Evolutionary conservation across 208 protist genomes (phyloP).

Genomic region (Trichomonas tenax): DNA sequence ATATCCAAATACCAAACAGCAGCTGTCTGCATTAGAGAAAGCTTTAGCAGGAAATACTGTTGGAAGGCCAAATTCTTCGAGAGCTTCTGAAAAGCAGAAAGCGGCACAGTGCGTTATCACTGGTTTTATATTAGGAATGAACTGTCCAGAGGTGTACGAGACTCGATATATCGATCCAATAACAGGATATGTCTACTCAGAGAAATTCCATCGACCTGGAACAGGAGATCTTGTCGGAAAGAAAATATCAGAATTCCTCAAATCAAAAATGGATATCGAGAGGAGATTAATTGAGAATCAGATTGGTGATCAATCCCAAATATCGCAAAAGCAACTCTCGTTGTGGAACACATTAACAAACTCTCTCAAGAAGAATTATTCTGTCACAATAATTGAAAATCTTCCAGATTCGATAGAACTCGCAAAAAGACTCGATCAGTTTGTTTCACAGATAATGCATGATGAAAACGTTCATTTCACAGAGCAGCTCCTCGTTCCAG

Average conservation of each 20-base stretch:
- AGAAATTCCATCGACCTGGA: not conserved
- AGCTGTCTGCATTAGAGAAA: not conserved
- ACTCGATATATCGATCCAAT: not conserved
- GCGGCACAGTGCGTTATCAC: not conserved
- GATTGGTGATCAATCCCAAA: not conserved
- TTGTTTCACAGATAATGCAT: not conserved
- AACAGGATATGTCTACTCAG: not conserved
- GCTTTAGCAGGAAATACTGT: not conserved
- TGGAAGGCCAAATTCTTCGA: not conserved
- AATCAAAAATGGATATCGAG: not conserved
- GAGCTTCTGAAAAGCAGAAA: not conserved
- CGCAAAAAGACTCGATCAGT: not conserved
- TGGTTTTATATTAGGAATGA: not conserved
- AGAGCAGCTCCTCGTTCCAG: not conserved
- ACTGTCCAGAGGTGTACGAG: too few relatives aligned
- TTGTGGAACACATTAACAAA: not conserved
- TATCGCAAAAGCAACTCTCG: not conserved
- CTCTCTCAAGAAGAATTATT: not conserved
- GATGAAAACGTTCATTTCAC: not conserved
- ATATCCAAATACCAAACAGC: not conserved
- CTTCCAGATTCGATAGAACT: not conserved
- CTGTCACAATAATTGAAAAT: not conserved
- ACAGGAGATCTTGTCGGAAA: not conserved
- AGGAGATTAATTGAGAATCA: not conserved
- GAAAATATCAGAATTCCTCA: not conserved